These are phyloP conservation scores for Kazachstania kunashirensis DNA, from an alignment of 805 yeast genomes.

Conservation along the genomic window DNA sequence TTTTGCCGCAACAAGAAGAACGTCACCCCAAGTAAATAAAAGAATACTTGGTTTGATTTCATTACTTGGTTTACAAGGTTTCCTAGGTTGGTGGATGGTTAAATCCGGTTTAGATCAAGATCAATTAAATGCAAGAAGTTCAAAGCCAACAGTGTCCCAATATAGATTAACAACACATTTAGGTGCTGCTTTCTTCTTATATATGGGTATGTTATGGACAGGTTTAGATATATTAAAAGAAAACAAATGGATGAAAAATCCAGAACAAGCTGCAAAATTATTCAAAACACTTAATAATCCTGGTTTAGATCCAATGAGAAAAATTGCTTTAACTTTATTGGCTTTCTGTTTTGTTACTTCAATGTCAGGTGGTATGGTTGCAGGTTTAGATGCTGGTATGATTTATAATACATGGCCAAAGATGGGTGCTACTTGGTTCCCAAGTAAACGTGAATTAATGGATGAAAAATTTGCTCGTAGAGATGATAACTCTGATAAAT, in stretches of 20 bases:
- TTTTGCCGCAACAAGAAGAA: constrained; percentile 56
- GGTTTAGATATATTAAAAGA: constrained; percentile 79
- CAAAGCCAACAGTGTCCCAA: constrained; percentile 96
- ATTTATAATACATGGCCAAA: constrained; percentile 94
- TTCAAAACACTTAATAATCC: constrained; percentile 56
- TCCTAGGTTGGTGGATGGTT: constrained; percentile 99
- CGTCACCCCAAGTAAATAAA: constrained; percentile 56
- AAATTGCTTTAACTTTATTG: constrained; percentile 45
- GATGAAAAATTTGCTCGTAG: constrained; percentile 62
- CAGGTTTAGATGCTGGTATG: constrained; percentile 95
- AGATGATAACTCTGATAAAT: constrained; percentile 57
- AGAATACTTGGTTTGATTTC: constrained; percentile 65
- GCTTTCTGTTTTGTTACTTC: constrained; percentile 78
- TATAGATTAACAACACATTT: constrained; percentile 89
- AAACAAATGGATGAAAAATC: constrained; percentile 55
- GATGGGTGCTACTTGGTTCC: constrained; percentile 82
- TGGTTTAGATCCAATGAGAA: constrained; percentile 47
- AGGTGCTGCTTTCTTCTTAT: constrained; percentile 83
- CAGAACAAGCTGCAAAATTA: constrained; percentile 43
- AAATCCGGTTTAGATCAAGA: constrained; percentile 83
- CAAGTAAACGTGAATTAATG: constrained; percentile 69
- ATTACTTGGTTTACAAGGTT: constrained; percentile 85
- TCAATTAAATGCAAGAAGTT: constrained; percentile 63
- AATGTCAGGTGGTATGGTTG: constrained; percentile 96
- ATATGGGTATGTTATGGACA: constrained; percentile 82